Base-by-base conservation (phyloP, 2,329 filamentous ascomycete genomes). In the Aspergillus ustus region DNA sequence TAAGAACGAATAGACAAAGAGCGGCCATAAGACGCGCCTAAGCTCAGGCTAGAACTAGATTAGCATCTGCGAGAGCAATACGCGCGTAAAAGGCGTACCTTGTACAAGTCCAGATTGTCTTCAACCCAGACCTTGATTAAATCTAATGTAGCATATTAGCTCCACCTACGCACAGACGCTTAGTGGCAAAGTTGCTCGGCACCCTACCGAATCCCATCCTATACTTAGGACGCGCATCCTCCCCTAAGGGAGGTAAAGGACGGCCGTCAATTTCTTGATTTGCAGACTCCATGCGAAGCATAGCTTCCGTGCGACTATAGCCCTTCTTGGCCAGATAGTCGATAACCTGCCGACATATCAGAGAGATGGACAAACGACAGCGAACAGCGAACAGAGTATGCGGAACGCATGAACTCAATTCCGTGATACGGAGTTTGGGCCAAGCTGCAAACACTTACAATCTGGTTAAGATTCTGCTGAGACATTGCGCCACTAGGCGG, bases 281-380 rank as follows among this genome's bases (percentile, higher is more conserved):
- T 25, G 91, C 89, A 1, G 93, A 96, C 77, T 99, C 95, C 76
- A 92, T 90, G 48, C 95, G 88, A 57, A 99, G 91, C 74, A 95
- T 91, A 20, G 94, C 91, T 77, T 99, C 95, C 0, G 95, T 98
- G 25, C 91, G 86, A 57, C 89, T 93, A 77, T 97, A 99, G 0
- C 95, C 95, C 68, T 97, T 93, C 77, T 99, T 99, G 2, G 93
- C 87, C 1, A 99, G 84, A 76, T 99, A 99, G 70, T 99, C 95
- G 8, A 97, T 93, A 3, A 99, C 89, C 88, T 91, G 71, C 40
- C 40, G 49, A 34, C 15, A 40, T 29, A 17, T 65, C 59, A 52
- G 52, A 49, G 63, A 62, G n/a, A 13, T 52, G 20, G n/a, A 61
- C 46, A 3, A 43, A 60, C 48, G 43, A n/a, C 34, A 20, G 46